A percentile compares a stretch with the other conserved stretches of the same genome.
Conservation (phyloP, 2,329 filamentous ascomycete species). For the Verticillium zaregamsianum region DNA sequence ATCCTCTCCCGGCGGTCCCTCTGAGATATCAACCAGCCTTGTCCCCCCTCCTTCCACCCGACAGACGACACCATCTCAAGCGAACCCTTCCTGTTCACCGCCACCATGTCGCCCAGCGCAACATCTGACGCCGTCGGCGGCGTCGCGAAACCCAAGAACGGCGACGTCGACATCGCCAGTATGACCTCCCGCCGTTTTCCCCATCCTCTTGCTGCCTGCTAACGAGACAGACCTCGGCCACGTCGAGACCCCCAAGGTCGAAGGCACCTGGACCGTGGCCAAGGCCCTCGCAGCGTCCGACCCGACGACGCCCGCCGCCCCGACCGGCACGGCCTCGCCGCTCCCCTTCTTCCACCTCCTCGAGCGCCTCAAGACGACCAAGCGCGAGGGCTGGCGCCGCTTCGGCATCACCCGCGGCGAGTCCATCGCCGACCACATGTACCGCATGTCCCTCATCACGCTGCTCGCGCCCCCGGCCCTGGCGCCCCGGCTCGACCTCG, state of each 20-base stretch:
- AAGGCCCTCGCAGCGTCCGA: slow-evolving; percentile 12
- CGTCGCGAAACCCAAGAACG: background rate
- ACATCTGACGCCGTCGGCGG: background rate
- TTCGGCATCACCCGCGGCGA: slow-evolving; percentile 80
- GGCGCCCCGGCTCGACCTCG: slow-evolving; percentile 66
- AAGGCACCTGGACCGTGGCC: slow-evolving; percentile 19
- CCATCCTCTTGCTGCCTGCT: background rate
- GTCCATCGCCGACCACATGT: slow-evolving; percentile 98
- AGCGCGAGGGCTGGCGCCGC: slow-evolving; percentile 91
- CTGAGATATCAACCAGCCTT: background rate
- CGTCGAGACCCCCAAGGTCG: slow-evolving; percentile 15
- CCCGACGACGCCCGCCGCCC: background rate
- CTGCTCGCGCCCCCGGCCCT: slow-evolving; percentile 82
- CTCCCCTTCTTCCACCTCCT: slow-evolving; percentile 92
- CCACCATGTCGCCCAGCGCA: slow-evolving; percentile 3
- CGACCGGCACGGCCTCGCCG: slow-evolving; percentile 51
- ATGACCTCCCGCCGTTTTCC: background rate
- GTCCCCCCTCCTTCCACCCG: background rate
- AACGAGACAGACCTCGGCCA: slow-evolving; percentile 15
- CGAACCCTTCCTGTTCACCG: background rate
- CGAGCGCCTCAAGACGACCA: slow-evolving; percentile 91
- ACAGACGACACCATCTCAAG: background rate
- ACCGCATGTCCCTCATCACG: slow-evolving; percentile 95
- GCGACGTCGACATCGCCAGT: slow-evolving; percentile 10
- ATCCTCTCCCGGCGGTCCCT: background rate